Conservation (phyloP, 1,284 basidiomycete species). For the Ceratobasidium sp. region DNA sequence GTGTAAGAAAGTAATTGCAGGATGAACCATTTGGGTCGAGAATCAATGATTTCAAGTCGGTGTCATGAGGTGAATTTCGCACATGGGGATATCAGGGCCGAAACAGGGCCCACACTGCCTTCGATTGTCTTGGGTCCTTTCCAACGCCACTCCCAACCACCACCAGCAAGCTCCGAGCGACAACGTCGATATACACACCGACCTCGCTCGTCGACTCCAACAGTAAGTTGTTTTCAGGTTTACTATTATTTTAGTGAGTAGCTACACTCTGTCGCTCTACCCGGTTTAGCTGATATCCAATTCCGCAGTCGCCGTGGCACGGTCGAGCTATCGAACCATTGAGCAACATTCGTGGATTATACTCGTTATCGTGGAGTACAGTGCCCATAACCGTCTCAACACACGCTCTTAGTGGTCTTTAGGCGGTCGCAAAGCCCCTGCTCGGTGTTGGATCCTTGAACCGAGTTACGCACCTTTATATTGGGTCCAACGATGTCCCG, state of each 20-base stretch:
- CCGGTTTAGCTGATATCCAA: constrained; percentile 19
- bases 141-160: constrained; percentile 11
- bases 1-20: background rate
- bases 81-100: constrained; percentile 36
- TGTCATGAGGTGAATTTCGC: constrained; percentile 30
- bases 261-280: background rate
- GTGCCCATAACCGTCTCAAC: background rate
- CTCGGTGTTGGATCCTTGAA: background rate
- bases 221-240: no score
- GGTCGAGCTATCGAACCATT: background rate
- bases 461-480: background rate
- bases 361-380: background rate
- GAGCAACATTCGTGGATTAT: background rate
- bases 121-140: constrained; percentile 16
- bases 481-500: constrained; percentile 34
- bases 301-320: constrained; percentile 32
- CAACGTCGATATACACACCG: background rate
- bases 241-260: background rate
- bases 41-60: constrained; percentile 4
- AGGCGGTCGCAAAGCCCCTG: background rate
- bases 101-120: constrained; percentile 19
- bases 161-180: constrained; percentile 5
- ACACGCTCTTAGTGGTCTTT: no score
- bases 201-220: no score
- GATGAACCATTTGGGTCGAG: background rate